Evolutionary conservation across 2,329 filamentous ascomycete genomes (phyloP).

Genomic region (Verticillium longisporum): DNA sequence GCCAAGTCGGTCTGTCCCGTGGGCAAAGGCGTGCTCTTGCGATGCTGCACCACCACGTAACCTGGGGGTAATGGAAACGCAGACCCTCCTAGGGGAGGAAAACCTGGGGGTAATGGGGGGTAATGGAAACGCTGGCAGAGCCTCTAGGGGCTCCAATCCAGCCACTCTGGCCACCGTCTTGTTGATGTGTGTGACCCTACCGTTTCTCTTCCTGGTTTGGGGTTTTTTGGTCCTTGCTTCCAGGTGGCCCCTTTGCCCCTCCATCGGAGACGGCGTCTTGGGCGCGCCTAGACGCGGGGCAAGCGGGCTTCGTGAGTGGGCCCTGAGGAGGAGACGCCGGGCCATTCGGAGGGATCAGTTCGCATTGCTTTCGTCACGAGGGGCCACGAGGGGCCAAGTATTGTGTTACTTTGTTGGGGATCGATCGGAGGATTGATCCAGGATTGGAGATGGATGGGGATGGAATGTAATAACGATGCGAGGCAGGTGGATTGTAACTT

Average conservation of each 20-base stretch:
- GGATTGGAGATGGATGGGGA: not conserved
- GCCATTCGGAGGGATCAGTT: not conserved
- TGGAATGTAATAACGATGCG: not conserved
- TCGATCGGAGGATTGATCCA: not conserved
- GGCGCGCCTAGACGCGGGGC: not conserved
- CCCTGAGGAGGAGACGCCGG: not conserved
- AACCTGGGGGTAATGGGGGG: conserved; percentile 4
- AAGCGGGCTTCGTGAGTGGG: not conserved
- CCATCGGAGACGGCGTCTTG: not conserved
- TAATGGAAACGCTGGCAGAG: conserved; percentile 1
- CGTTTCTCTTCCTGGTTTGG: not conserved
- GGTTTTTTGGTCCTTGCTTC: not conserved
- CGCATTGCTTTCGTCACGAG: not conserved
- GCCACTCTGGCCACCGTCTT: not conserved
- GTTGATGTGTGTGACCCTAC: not conserved
- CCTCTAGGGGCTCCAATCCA: not conserved
- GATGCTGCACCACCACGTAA: conserved; percentile 14
- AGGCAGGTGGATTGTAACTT: not conserved
- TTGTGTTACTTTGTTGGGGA: not conserved
- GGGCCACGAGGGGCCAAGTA: not conserved
- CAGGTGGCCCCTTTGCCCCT: not conserved
- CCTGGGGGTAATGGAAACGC: conserved; percentile 15
- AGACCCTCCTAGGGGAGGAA: not conserved
- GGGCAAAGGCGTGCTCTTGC: conserved; percentile 1
- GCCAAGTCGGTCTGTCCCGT: conserved; percentile 7